Conservation (phyloP, 192 early-diverging fungal species). For the Geranomyces michiganensis region DNA sequence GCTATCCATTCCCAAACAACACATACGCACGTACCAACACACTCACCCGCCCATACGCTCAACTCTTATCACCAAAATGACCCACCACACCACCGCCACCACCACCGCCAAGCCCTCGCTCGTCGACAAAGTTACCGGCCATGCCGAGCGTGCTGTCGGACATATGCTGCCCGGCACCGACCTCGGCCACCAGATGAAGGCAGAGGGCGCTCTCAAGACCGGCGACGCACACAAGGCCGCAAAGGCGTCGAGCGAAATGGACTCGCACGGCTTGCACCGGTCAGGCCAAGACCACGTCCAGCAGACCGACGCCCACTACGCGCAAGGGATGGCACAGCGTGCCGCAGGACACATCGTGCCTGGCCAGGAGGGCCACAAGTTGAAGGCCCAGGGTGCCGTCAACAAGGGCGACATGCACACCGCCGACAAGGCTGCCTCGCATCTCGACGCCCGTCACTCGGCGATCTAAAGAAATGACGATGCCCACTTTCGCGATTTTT, state of each 20-base stretch:
- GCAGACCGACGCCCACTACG: neutral
- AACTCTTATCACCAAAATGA: neutral
- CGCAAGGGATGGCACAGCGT: neutral
- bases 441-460: slow-evolving; percentile 2
- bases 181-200: slow-evolving; percentile 31
- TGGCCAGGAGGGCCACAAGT: slow-evolving; percentile 21
- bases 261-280: slow-evolving; percentile 12
- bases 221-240: slow-evolving; percentile 14
- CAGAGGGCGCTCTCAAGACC: slow-evolving; percentile 29
- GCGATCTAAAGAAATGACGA: too few species aligned
- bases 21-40: neutral
- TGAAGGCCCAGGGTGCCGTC: slow-evolving; percentile 25
- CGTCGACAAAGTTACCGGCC: slow-evolving; percentile 14
- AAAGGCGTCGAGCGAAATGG: slow-evolving; percentile 23
- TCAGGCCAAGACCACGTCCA: neutral
- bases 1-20: too few species aligned
- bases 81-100: slow-evolving; percentile 7
- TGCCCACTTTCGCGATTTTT: too few species aligned
- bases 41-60: neutral
- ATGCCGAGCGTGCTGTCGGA: slow-evolving; percentile 19
- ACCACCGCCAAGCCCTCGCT: slow-evolving; percentile 9
- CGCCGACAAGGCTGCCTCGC: slow-evolving; percentile 25
- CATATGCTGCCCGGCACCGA: slow-evolving; percentile 36
- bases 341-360: slow-evolving; percentile 19
- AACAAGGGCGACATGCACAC: slow-evolving; percentile 34